Percentiles rank a stretch among this genome's conserved stretches.
These are phyloP conservation scores for Bretschneidera sinensis DNA, from an alignment of 345 rosid species.

Conservation along the genomic window DNA sequence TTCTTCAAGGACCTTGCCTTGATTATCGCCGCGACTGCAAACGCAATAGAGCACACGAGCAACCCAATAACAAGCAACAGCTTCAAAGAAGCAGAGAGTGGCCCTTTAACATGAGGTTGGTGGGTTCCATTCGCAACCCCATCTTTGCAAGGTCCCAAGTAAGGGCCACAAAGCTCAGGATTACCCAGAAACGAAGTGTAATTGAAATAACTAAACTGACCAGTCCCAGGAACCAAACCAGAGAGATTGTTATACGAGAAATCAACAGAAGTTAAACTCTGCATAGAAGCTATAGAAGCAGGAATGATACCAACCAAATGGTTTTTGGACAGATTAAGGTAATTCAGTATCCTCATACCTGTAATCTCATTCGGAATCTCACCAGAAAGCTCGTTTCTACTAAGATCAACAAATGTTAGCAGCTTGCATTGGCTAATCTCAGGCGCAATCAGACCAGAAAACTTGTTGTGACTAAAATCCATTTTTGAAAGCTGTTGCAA, in stretches of 20 bases:
- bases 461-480: constrained; percentile 71
- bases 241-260: constrained; percentile 86
- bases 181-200: constrained; percentile 85
- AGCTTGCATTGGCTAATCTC: constrained; percentile 81
- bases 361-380: constrained; percentile 74
- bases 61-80: constrained; percentile 72
- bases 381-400: constrained; percentile 76
- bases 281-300: constrained; percentile 68
- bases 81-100: constrained; percentile 76
- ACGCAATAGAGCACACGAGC: constrained; percentile 76
- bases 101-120: constrained; percentile 52
- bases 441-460: constrained; percentile 56
- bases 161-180: constrained; percentile 80
- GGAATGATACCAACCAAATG: constrained; percentile 72
- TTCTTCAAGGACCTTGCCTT: constrained; percentile 79
- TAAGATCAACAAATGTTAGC: constrained; percentile 74
- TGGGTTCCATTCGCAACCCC: constrained; percentile 47
- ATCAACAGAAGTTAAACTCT: constrained; percentile 88
- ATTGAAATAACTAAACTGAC: constrained; percentile 88
- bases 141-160: constrained; percentile 72
- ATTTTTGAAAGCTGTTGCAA: constrained; percentile 77
- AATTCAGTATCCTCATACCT: constrained; percentile 73
- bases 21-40: constrained; percentile 76
- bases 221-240: constrained; percentile 84
- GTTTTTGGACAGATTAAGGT: constrained; percentile 79